Base-by-base conservation (phyloP, 2,329 filamentous ascomycete genomes). In the Claviceps pazoutovae region DNA sequence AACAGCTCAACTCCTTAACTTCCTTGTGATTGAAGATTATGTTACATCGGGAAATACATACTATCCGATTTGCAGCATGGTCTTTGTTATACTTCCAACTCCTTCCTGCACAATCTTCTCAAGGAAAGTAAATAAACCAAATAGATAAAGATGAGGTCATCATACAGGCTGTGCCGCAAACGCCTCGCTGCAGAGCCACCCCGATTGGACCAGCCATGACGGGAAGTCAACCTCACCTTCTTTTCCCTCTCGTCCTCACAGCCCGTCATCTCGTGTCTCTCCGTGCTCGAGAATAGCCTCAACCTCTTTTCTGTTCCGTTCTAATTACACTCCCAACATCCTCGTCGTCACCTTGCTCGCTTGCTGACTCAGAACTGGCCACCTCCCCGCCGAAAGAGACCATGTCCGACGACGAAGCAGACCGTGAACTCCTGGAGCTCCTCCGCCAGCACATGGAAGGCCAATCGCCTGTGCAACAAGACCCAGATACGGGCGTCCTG, bases 391-490 rank as follows among this genome's bases (percentile, higher is more conserved):
- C 30, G 8, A 41, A 41, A 47, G 4, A 48, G 30, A 54, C 52
- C n/a, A 43, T 94, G 86, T 94, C 88, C 46, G 89, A 96, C 72
- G 88, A 95, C 67, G 91, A 95, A 67, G 83, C 84, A 47, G 91
- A 96, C 63, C 84, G 79, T 42, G 90, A 96, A 68, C 81, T 97
- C 46, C 75, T 96, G 19, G 88, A 83, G 58, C 82, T 96, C 19
- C 78, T 97, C 14, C 84, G 89, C 50, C 82, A 93, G 66, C 87
- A 89, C 56, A 75, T 94, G 45, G 69, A 84, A 50, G 79, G 81
- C 51, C 77, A 78, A 52, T 69, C 74, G 19, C 66, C 71, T 26
- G 62, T 79, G 50, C 67, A 75, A 46, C 69, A 77, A 19, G 76
- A 83, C 21, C 78, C 85, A 19, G 86, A 91, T 60, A 95, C 87